Evolutionary conservation across 176 grass and related monocot genomes (phyloP).

Genomic region (Thinopyrum elongatum): DNA sequence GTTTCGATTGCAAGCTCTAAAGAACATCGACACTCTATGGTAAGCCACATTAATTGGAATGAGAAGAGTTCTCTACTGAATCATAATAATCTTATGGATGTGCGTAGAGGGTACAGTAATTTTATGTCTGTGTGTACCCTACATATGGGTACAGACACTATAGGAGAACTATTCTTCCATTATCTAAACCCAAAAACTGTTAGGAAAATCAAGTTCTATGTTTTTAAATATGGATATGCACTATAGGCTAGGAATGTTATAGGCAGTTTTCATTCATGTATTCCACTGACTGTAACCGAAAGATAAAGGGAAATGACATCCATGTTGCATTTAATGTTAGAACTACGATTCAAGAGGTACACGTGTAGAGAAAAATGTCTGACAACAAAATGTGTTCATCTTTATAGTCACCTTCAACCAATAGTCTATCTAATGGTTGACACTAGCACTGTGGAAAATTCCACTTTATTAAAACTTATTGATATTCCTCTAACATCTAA

Average conservation of each 20-base stretch:
- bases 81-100: background rate
- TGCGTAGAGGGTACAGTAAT: background rate
- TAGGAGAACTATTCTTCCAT: too few relatives aligned
- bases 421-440: background rate
- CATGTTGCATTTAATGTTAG: background rate
- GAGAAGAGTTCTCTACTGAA: too few relatives aligned
- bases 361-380: background rate
- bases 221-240: background rate
- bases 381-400: background rate
- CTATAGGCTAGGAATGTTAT: background rate
- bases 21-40: slow-evolving; percentile 32
- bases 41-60: background rate
- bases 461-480: background rate
- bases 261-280: background rate
- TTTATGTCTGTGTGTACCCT: too few relatives aligned
- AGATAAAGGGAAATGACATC: background rate
- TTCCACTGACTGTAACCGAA: background rate
- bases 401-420: background rate
- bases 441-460: background rate
- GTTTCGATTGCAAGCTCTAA: slow-evolving; percentile 9
- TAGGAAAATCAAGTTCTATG: background rate
- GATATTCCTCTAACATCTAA: background rate
- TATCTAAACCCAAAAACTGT: background rate
- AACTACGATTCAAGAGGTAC: background rate
- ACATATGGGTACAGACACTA: too few relatives aligned